Base-by-base conservation (phyloP, 2,329 filamentous ascomycete genomes). In the Ilyonectria robusta region DNA sequence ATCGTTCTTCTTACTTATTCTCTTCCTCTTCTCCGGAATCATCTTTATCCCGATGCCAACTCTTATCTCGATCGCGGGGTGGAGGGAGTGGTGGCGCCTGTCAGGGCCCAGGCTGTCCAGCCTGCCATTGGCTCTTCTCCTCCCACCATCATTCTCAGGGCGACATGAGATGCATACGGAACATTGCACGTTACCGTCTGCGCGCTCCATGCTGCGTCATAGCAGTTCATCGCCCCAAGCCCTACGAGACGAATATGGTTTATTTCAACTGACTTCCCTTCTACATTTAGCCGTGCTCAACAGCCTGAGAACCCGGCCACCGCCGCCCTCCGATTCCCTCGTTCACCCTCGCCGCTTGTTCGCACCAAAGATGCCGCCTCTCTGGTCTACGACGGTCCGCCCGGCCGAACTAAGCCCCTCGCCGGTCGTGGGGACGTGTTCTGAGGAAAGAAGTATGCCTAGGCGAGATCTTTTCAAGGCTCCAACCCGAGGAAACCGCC, bases 111-210 rank as follows among this genome's bases (percentile, higher is more conserved):
- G 4, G 26, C 47, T 21, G 37, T 17, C 37, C 31, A 13, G 6
- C 26, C 26, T 15, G 19, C 31, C 2, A 33, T 35, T 53, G 50
- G 50, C 31, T 11, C 47, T n/a, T 31, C 44, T 31, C 35, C 31
- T 5, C 50, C n/a, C 29, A 51, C 50, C 50, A 53, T n/a, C 31
- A 53, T 53, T 2, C 37, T 53, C 50, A 53, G 50, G 50, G 50
- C 31, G 31, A 26, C 26, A 26, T 26, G 31, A 35, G n/a, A 35
- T 33, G 31, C 50, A 53, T 23, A 35, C 13, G n/a, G 48, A n/a
- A 33, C 15, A 31, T 15, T 21, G 31, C 50, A 53, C 50, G 19
- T 15, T 35, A 13, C 44, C 44, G 2, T 21, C 19, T 29, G n/a
- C 9, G 17, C 13, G 44, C 44, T 19, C 40, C 19, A 4, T 9